phyloP scores from a whole-genome alignment of 768 basidiomycete species.

The Coprinopsis marcescibilis region DNA sequence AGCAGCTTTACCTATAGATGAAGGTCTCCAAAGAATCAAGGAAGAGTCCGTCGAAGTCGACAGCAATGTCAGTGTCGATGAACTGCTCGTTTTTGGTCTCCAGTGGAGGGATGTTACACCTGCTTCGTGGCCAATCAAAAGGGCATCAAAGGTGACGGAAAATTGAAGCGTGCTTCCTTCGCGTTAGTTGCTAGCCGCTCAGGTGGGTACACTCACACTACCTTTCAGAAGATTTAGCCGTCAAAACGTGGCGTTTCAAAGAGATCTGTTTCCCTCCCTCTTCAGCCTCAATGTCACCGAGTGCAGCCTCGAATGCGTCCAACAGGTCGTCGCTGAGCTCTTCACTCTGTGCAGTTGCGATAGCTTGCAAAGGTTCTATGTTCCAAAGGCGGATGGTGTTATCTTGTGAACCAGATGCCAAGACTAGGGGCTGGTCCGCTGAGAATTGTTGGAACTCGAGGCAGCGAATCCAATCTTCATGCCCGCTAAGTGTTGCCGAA shows the following conservation, averaged over 20 bases:
- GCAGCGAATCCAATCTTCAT: conserved; percentile 93
- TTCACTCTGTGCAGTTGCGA: conserved; percentile 13
- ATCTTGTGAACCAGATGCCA: conserved; percentile 96
- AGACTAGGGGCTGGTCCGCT: conserved; percentile 44
- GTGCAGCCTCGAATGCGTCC: conserved; percentile 81
- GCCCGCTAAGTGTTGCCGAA: conserved; percentile 64
- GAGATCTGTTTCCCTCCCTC: conserved; percentile 86
- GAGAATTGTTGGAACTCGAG: conserved; percentile 53
- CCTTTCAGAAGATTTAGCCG: conserved; percentile 48
- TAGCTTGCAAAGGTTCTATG: conserved; percentile 47
- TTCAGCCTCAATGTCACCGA: conserved; percentile 73
- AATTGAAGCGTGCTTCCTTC: conserved; percentile 41
- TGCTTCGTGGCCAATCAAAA: conserved; percentile 94
- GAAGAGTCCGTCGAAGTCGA: conserved; percentile 96
- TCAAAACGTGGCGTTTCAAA: conserved; percentile 77
- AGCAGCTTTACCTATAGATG: conserved; percentile 33
- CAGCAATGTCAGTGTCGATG: conserved; percentile 52
- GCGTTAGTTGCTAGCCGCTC: not conserved
- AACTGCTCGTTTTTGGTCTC: conserved; percentile 39
- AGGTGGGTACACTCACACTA: conserved; percentile 17
- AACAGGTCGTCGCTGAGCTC: conserved; percentile 66
- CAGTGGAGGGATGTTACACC: conserved; percentile 87
- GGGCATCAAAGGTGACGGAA: conserved; percentile 86
- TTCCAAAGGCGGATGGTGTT: conserved; percentile 91
- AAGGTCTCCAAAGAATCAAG: conserved; percentile 89